phyloP scores from a whole-genome alignment of 768 basidiomycete genomes.

The Candolleomyces aberdarensis region DNA sequence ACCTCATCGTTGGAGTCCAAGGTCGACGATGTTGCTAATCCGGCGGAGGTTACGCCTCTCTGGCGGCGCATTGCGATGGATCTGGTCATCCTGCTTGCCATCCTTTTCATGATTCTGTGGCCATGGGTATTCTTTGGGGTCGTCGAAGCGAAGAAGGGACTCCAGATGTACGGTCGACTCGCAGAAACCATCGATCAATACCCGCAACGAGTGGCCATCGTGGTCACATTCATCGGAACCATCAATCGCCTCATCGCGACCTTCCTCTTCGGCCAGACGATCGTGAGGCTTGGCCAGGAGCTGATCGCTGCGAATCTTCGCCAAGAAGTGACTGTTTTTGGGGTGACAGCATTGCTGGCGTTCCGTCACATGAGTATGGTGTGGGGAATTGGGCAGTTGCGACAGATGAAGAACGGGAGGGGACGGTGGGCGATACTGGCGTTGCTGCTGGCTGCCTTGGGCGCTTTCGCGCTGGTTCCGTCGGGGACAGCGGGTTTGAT shows the following conservation, averaged over 20 bases:
- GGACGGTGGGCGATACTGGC: too few species aligned
- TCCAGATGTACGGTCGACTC: not conserved
- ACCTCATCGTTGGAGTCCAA: too few species aligned
- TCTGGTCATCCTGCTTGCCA: not conserved
- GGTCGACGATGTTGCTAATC: too few species aligned
- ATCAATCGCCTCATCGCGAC: not conserved
- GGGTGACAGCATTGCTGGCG: not conserved
- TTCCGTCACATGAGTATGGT: not conserved
- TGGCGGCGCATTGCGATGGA: too few species aligned
- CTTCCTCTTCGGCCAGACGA: not conserved
- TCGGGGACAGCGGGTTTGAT: not conserved
- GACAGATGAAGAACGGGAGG: not conserved
- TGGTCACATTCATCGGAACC: not conserved
- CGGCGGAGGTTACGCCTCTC: too few species aligned
- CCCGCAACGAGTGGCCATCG: not conserved
- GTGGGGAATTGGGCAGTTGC: not conserved
- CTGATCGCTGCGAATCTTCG: not conserved
- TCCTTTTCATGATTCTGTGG: not conserved
- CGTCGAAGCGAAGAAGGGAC: not conserved
- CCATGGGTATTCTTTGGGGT: not conserved
- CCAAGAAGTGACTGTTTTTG: not conserved
- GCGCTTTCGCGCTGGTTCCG: not conserved
- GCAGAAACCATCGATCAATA: not conserved
- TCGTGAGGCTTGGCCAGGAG: not conserved
- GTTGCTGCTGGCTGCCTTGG: not conserved